Evolutionary conservation across 768 basidiomycete genomes (phyloP), one percentile per base, ranked within the genome.

Genomic region (Xanthoconium stramineum): DNA sequence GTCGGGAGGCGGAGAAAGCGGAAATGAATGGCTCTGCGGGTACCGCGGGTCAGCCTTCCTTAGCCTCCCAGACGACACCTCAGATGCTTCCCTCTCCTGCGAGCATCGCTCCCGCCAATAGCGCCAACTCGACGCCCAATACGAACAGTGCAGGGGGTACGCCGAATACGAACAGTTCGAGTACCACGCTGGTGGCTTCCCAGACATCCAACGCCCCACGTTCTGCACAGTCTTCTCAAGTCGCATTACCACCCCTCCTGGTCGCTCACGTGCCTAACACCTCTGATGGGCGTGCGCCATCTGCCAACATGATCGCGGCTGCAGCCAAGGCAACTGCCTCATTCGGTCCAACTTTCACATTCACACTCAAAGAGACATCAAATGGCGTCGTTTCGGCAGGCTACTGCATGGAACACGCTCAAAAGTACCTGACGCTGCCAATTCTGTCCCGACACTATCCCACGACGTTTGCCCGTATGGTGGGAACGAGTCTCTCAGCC

Each of bases 51-150:
- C 68, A 66, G 52, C 68, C 69, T 43, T 49, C 69, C 19, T 55
- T 64, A 17, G 48, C 55, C 56, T 66, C 69, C 39, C 74, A 78
- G 50, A 65, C 71, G 7, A 84, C 85, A 0, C 87, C 88, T 33
- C 82, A 83, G 33, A 89, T 89, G 89, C 82, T 91, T 44, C 89
- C 88, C 37, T 90, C 88, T 36, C 87, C 87, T 3, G 87, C 84
- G 11, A 88, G 85, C 66, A 84, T 85, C 55, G 82, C 77, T 13
- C 76, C 85, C 15, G 76, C 82, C 8, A 84, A 78, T 61, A 91
- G 89, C 63, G 83, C 87, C 51, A 89, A 88, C 61, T 91, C 89
- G 14, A 91, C 89, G 0, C 89, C 89, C 10, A 84, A 82, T 37
- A 83, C 78, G 57, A 68, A 57, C 49, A 80, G 81, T 50, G 80